These are phyloP conservation scores for Dryas alaskensis DNA, from an alignment of 306 rosid species.

Conservation along the genomic window DNA sequence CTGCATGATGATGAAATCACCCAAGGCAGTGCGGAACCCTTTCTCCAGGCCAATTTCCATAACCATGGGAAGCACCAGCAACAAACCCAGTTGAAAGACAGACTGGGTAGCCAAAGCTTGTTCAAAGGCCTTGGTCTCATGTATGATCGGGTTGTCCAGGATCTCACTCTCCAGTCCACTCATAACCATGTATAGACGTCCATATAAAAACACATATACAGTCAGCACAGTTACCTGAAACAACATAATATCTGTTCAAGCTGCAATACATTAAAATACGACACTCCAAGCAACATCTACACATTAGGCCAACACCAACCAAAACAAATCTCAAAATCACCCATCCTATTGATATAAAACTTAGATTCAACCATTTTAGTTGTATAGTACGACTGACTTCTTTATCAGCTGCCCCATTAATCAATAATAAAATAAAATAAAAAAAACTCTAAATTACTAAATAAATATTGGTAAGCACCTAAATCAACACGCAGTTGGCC, in stretches of 20 bases:
- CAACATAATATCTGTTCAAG: constrained; percentile 21
- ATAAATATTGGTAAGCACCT: not conserved
- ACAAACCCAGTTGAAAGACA: constrained; percentile 77
- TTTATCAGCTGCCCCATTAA: not conserved
- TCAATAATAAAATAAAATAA: not conserved
- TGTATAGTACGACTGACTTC: not conserved
- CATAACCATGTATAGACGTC: constrained; percentile 90
- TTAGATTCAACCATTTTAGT: not conserved
- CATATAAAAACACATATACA: constrained; percentile 82
- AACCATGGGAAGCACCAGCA: constrained; percentile 88
- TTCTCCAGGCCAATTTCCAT: constrained; percentile 98
- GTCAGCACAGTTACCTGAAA: constrained; percentile 81
- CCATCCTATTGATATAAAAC: not conserved
- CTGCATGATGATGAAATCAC: constrained; percentile 91
- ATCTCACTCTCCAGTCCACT: constrained; percentile 88
- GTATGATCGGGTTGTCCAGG: constrained; percentile 54
- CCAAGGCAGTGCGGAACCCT: constrained; percentile 94
- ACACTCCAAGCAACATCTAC: not conserved
- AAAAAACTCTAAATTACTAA: not conserved
- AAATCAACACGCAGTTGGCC: not conserved
- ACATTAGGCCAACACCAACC: not conserved
- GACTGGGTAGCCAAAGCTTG: constrained; percentile 89
- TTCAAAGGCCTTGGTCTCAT: constrained; percentile 73
- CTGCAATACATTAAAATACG: constrained; percentile 1
- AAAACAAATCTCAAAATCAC: not conserved